phyloP scores from a whole-genome alignment of 805 yeast genomes.

The Candida tammaniensis region DNA sequence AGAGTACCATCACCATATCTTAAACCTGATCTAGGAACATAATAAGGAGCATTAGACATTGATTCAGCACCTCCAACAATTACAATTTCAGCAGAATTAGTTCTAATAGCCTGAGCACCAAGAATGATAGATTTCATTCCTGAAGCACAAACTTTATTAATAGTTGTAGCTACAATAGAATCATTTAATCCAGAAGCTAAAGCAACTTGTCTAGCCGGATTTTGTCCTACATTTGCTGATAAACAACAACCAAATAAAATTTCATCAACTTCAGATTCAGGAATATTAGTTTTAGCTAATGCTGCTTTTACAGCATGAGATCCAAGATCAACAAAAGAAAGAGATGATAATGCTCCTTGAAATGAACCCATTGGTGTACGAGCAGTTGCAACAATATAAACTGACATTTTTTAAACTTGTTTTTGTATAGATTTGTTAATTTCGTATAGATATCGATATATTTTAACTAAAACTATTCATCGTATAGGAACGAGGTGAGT shows the following conservation, averaged over 20 bases:
- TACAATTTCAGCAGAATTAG: conserved; percentile 87
- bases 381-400: conserved; percentile 84
- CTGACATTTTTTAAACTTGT: conserved; percentile 34
- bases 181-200: conserved; percentile 82
- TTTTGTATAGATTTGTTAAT: too few relatives aligned
- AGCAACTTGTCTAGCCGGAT: conserved; percentile 97
- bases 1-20: conserved; percentile 78
- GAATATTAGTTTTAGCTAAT: conserved; percentile 59
- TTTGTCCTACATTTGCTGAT: conserved; percentile 91
- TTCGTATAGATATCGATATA: too few relatives aligned
- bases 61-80: conserved; percentile 97
- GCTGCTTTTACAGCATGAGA: conserved; percentile 89
- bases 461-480: too few relatives aligned
- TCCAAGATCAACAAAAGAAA: conserved; percentile 80
- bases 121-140: conserved; percentile 87
- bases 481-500: too few relatives aligned
- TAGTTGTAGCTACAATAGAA: conserved; percentile 77
- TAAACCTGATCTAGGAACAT: conserved; percentile 78
- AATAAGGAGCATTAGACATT: conserved; percentile 93
- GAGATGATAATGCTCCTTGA: conserved; percentile 74
- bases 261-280: conserved; percentile 78
- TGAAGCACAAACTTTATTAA: conserved; percentile 96
- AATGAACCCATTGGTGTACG: conserved; percentile 97
- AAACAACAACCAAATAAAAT: conserved; percentile 87
- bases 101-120: conserved; percentile 83